These are phyloP conservation scores for Aspergillus conjunctus DNA, from an alignment of 495 filamentous ascomycete genomes.

Conservation along the genomic window DNA sequence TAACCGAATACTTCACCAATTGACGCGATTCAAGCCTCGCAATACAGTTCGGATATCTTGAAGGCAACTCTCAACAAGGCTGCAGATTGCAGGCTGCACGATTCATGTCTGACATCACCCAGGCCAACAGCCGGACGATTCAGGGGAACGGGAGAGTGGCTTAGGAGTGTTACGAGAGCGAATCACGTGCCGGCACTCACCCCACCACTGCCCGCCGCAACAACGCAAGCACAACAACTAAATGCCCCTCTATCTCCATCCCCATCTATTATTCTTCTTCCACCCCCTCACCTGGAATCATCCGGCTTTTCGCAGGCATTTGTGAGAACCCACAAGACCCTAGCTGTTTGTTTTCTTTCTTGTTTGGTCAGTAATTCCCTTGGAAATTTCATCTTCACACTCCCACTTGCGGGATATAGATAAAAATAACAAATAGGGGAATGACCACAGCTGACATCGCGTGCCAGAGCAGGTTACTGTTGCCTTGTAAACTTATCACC, in stretches of 20 bases:
- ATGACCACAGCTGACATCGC: conserved; percentile 32
- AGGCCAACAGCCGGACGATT: conserved; percentile 14
- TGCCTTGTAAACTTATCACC: conserved; percentile 22
- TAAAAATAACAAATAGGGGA: conserved; percentile 18
- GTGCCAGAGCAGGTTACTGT: conserved; percentile 36
- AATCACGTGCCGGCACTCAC: conserved; percentile 40
- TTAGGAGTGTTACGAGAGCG: conserved; percentile 27
- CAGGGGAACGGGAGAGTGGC: conserved; percentile 19
- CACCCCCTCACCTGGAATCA: conserved; percentile 14
- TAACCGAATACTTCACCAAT: not conserved
- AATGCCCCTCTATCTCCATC: conserved; percentile 39
- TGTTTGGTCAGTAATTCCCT: conserved; percentile 18
- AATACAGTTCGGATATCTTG: not conserved
- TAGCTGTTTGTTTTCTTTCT: conserved; percentile 6
- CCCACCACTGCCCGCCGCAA: conserved; percentile 44
- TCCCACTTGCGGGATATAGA: not conserved
- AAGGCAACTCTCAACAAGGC: not conserved
- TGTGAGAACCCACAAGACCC: conserved; percentile 5
- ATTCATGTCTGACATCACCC: conserved; percentile 2
- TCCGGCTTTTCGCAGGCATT: conserved; percentile 6
- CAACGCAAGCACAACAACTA: conserved; percentile 43
- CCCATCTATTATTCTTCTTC: conserved; percentile 24
- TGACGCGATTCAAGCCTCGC: not conserved
- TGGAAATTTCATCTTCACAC: conserved; percentile 1
- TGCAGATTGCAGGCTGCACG: conserved; percentile 14